phyloP scores from a whole-genome alignment of 1,139 yeast species.

The Blastobotrys apis region DNA sequence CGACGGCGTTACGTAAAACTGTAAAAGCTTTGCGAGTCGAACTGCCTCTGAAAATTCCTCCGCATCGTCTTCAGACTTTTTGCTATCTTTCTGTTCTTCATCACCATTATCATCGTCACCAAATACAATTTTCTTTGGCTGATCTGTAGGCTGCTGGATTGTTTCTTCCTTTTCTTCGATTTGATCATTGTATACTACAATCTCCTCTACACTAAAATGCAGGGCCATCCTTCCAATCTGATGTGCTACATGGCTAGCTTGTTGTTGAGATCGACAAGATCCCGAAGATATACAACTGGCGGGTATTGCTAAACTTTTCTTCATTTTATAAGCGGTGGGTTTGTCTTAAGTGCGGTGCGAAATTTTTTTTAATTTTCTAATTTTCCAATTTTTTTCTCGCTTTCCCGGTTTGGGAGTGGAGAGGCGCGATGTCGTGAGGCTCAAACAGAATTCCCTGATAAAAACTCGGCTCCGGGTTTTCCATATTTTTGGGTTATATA shows the following conservation, averaged over 20 bases:
- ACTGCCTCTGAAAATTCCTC: constrained; percentile 45
- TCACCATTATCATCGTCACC: constrained; percentile 24
- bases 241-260: constrained; percentile 66
- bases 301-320: constrained; percentile 25
- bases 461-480: too few species aligned
- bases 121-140: constrained; percentile 28
- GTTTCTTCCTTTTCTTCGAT: constrained; percentile 19
- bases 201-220: constrained; percentile 63
- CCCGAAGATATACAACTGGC: constrained; percentile 59
- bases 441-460: too few species aligned
- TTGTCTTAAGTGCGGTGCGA: neutral
- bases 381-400: too few species aligned
- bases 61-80: constrained; percentile 20
- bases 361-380: too few species aligned
- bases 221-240: constrained; percentile 77
- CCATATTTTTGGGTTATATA: too few species aligned
- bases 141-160: constrained; percentile 5
- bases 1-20: constrained; percentile 83
- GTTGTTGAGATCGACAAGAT: constrained; percentile 61
- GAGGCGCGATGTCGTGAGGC: too few species aligned
- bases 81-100: constrained; percentile 16
- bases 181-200: constrained; percentile 51
- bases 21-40: constrained; percentile 65
- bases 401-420: too few species aligned
- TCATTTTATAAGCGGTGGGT: neutral